Percentiles rank a stretch among this genome's conserved stretches.
Evolutionary conservation across 495 filamentous ascomycete species (phyloP).

Genomic region (Tricharina praecox): DNA sequence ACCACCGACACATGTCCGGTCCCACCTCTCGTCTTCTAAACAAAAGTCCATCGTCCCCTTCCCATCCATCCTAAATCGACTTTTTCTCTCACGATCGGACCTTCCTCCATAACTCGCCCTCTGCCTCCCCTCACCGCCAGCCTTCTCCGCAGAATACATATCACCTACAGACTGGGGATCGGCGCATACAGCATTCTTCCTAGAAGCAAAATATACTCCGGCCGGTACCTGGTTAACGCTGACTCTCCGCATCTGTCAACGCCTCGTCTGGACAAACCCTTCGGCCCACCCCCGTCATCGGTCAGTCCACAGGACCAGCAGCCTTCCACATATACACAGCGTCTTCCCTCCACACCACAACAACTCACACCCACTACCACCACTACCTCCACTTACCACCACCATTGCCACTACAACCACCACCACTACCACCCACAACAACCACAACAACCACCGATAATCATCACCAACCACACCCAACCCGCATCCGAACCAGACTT

Average conservation of each 20-base stretch:
- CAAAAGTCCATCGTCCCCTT: neutral
- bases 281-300: too few species aligned
- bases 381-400: too few species aligned
- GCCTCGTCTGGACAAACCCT: too few species aligned
- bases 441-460: neutral
- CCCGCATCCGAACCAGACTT: neutral
- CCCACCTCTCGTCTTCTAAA: neutral
- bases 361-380: too few species aligned
- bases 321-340: too few species aligned
- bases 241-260: too few species aligned
- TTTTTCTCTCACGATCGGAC: neutral
- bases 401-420: too few species aligned
- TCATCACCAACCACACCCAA: too few species aligned
- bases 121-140: neutral
- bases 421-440: too few species aligned
- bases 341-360: too few species aligned
- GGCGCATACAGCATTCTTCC: neutral
- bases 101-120: neutral
- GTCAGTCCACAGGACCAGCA: too few species aligned
- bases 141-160: neutral
- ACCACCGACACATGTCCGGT: neutral
- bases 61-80: neutral
- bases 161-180: constrained; percentile 8
- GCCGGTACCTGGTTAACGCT: too few species aligned
- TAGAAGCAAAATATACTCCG: neutral